Base-by-base conservation (phyloP, 768 basidiomycete genomes). In the Naematelia encephala region DNA sequence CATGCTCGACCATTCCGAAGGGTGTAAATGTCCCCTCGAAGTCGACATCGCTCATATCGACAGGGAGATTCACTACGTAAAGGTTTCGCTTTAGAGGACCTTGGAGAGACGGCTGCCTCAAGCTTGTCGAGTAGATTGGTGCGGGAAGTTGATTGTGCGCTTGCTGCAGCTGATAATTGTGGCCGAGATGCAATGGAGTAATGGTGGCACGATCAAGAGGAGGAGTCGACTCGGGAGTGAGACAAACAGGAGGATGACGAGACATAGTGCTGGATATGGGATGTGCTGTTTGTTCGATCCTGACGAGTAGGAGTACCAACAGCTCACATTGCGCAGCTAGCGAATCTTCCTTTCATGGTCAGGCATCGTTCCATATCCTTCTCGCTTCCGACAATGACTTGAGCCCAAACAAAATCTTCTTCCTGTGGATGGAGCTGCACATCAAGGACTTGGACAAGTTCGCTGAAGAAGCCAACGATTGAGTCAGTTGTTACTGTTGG, bases 1-100 rank as follows among this genome's bases (percentile, higher is more conserved):
- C 67, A 46, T 73, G 72, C 49, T 70, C 67, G 3, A 73, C 69
- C 60, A 54, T 60, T 1, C 72, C 72, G 28, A 55, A 65, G 10
- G 50, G 54, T 5, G 52, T 29, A 43, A 70, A 70, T 1, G 68
- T 52, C 5, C 53, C 19, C 43, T 64, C 57, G 60, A 70, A 73
- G 44, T 70, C n/a, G 27, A 1, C 28, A 25, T 50, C 19, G 21
- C 46, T 34, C 27, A 12, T 48, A 64, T 67, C 47, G 21, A 73
- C 71, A 2, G 71, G 71, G 12, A 73, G 39, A 19, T 61, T 63
- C 51, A 70, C 60, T 14, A 73, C 55, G 51, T 73, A 73, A 2
- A 73, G 65, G 50, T 73, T 73, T 26, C 68, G 53, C 1, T 68
- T 67, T 5, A 66, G 52, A 1, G 63, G 60, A 12, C 34, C 34